Evolutionary conservation across 371 early-diverging fungal species (phyloP).

Genomic region (Saksenaea oblongispora): DNA sequence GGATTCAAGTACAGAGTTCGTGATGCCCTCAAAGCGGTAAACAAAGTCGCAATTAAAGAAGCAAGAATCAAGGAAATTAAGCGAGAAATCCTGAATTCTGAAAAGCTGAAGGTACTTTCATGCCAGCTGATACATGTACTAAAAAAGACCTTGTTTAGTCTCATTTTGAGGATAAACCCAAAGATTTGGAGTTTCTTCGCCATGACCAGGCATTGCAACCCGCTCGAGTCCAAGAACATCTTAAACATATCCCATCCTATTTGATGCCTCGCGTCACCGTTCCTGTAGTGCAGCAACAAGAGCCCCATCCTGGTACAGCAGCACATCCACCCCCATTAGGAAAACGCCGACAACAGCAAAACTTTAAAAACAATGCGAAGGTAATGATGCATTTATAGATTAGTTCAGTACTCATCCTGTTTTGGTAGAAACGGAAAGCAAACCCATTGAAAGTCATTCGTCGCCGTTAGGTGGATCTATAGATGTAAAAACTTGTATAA

Average conservation of each 20-base stretch:
- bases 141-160: constrained; percentile 40
- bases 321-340: background rate
- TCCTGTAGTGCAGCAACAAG: constrained; percentile 29
- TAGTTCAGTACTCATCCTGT: background rate
- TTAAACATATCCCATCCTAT: constrained; percentile 94
- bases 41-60: constrained; percentile 76
- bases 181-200: constrained; percentile 87
- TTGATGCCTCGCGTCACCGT: constrained; percentile 73
- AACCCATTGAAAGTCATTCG: constrained; percentile 58
- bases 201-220: constrained; percentile 91
- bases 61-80: constrained; percentile 93
- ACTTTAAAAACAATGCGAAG: background rate
- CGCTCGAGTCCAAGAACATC: constrained; percentile 76
- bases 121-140: background rate
- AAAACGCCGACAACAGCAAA: constrained; percentile 11
- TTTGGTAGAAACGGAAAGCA: constrained; percentile 50
- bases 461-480: constrained; percentile 21
- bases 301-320: constrained; percentile 13
- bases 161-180: constrained; percentile 96
- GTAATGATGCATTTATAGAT: background rate
- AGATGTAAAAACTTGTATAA: constrained; percentile 4
- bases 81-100: constrained; percentile 90
- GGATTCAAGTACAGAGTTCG: constrained; percentile 90
- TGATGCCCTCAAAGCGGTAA: constrained; percentile 87
- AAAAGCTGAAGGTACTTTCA: constrained; percentile 79